Evolutionary conservation across 1,139 yeast genomes (phyloP), one percentile per base, ranked within the genome.

Genomic region (Kurtzmaniella quercitrusa): DNA sequence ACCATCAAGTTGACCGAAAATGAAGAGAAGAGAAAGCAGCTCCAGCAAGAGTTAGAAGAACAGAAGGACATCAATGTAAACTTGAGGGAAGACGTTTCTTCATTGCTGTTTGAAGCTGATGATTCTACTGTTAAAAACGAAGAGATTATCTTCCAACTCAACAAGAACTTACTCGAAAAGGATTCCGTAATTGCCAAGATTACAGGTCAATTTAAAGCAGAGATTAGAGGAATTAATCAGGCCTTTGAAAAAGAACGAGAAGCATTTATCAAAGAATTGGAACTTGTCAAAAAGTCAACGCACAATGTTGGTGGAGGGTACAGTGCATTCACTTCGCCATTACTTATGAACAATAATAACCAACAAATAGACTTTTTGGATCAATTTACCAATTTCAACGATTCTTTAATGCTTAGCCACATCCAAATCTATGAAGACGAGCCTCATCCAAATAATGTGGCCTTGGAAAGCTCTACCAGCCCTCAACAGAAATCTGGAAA

Each of bases 311-410:
- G 22, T 14, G 33, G 26, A 17, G 32, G 22, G 16, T 15, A 23
- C 18, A 30, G 34, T 9, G 18, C 34, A 11, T 30, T 30, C 34
- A 19, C 37, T 12, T 19, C 23, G 5, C 37, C 37, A 12, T 34
- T 34, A n/a, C 18, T 17, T 4, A 15, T 26, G 6, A 19, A 18
- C 5, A 23, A 18, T 19, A n/a, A 34, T 9, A 11, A 19, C 16
- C 26, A 12, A 20, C 23, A 19, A 19, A 15, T 42, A 7, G 45
- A 42, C 23, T 39, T 33, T 15, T 42, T 42, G 23, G 43, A 42
- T 33, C 44, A 42, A 19, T 42, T 39, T 17, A 37, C 43, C 15
- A 38, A 36, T 19, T 40, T 42, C 33, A 38, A 21, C 23, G 45
- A 42, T 12, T 11, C 43, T 7, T 16, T 22, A n/a, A 32, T 42